Evolutionary conservation across 2,329 filamentous ascomycete species (phyloP), one percentile per base, ranked within the genome.

Genomic region (Claviceps sorghi): DNA sequence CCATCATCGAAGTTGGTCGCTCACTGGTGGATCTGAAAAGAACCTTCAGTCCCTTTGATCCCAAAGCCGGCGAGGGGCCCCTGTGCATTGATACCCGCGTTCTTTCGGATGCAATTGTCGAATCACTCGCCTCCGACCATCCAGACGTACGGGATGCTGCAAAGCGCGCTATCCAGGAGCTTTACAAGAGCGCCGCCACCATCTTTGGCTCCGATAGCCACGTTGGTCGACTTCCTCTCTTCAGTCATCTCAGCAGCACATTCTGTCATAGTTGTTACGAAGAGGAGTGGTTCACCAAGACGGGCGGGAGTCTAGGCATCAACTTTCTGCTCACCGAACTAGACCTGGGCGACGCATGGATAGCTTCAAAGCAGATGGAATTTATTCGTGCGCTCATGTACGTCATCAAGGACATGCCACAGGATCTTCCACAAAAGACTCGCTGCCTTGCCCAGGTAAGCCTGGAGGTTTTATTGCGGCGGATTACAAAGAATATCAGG

Each of bases 281-380:
- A 61, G 91, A 98, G 65, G 93, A 98, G 61, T 99, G 94, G 93
- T 98, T 95, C 63, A 90, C 90, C 50, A 98, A 99, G 69, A 86
- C 89, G 40, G 93, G 91, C 48, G 93, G 93, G 41, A 90, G 86
- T 51, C 72, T 91, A 21, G 94, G 94, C 52, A 96, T 99, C 61
- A 84, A 87, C 61, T 83, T 94, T 53, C 72, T 98, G 53, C 83
- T 91, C 34, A 91, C 87, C 2, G 84, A 91, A 59, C 73, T 97
- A 52, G 83, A 91, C 51, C 76, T 98, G 47, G 88, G 88, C 43
- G 86, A 94, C 61, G 65, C 73, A 1, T 99, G 93, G 88, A 75
- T 98, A 36, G 76, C 80, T 21, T 79, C 83, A 13, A 86, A 88
- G 59, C 89, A 96, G 63, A 79, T 85, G 51, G 89, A 97, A 54